phyloP scores from a whole-genome alignment of 768 basidiomycete genomes.

The Russula olivacea region DNA sequence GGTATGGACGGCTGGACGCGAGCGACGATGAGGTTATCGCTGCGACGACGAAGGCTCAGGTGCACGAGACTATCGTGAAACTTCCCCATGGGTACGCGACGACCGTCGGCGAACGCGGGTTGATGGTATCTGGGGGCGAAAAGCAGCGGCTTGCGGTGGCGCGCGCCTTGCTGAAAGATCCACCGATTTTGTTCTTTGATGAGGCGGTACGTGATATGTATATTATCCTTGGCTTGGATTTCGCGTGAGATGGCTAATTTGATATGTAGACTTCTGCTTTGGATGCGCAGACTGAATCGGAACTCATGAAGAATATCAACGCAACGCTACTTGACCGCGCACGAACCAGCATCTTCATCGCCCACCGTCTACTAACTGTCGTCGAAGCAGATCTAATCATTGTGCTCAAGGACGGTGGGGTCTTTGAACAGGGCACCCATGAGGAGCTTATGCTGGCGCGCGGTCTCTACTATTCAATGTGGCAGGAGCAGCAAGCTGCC shows the following conservation, averaged over 20 bases:
- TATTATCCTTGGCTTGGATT: too few relatives aligned
- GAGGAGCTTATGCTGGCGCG: slow-evolving; percentile 68
- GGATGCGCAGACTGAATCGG: slow-evolving; percentile 91
- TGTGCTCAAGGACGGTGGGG: slow-evolving; percentile 83
- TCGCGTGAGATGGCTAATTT: neutral
- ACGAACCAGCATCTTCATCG: slow-evolving; percentile 94
- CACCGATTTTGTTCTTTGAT: slow-evolving; percentile 95
- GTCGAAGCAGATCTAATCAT: slow-evolving; percentile 95
- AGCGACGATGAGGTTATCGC: slow-evolving; percentile 84
- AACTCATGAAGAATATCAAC: slow-evolving; percentile 94
- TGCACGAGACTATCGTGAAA: slow-evolving; percentile 70
- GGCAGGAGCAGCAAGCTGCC: slow-evolving; percentile 69
- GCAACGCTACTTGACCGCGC: slow-evolving; percentile 63
- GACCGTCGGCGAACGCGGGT: slow-evolving; percentile 89
- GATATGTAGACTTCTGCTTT: slow-evolving; percentile 79
- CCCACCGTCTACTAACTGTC: slow-evolving; percentile 84
- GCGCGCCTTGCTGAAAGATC: slow-evolving; percentile 86
- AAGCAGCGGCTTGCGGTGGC: slow-evolving; percentile 97
- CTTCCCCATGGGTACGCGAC: slow-evolving; percentile 86
- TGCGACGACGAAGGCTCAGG: slow-evolving; percentile 81
- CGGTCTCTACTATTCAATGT: slow-evolving; percentile 77
- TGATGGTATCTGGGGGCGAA: slow-evolving; percentile 99
- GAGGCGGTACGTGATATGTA: slow-evolving; percentile 67
- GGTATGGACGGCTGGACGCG: slow-evolving; percentile 85
- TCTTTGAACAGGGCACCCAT: slow-evolving; percentile 92